Percentiles rank a stretch among this genome's conserved stretches.
phyloP scores from a whole-genome alignment of 2,329 filamentous ascomycete species.

The Cladophialophora carrionii region DNA sequence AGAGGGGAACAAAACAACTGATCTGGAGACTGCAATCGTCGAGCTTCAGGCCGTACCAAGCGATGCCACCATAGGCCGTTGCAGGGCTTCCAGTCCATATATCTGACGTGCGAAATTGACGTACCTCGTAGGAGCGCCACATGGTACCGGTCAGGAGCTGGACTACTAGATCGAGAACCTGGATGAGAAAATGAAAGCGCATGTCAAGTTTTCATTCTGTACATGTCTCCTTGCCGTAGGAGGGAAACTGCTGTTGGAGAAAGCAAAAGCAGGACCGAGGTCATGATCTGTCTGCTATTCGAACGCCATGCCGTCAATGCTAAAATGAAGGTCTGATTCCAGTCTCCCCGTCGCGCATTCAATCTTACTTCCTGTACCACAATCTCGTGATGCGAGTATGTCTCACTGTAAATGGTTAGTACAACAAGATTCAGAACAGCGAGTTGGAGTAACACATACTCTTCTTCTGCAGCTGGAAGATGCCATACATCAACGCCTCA shows the following conservation, averaged over 20 bases:
- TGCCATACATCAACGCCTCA: conserved; percentile 61
- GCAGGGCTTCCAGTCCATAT: neutral
- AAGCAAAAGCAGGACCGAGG: neutral
- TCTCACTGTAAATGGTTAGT: conserved; percentile 46
- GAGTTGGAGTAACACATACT: conserved; percentile 42
- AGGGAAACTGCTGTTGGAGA: neutral
- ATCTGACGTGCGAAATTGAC: neutral
- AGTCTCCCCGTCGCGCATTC: neutral
- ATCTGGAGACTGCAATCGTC: neutral
- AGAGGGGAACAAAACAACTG: neutral
- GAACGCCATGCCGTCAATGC: conserved; percentile 10
- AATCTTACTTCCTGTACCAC: conserved; percentile 58
- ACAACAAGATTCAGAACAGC: neutral
- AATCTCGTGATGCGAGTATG: conserved; percentile 54
- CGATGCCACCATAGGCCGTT: neutral
- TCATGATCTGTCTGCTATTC: neutral
- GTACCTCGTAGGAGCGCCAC: neutral
- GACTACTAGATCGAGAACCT: neutral
- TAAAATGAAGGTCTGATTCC: conserved; percentile 3
- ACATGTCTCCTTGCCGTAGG: neutral
- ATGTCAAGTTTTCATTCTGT: conserved; percentile 9
- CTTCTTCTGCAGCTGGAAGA: conserved; percentile 77
- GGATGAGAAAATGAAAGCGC: neutral
- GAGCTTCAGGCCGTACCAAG: neutral
- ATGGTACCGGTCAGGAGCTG: neutral